Evolutionary conservation across 1,284 basidiomycete genomes (phyloP).

Genomic region (Ceraceosorus guamensis): DNA sequence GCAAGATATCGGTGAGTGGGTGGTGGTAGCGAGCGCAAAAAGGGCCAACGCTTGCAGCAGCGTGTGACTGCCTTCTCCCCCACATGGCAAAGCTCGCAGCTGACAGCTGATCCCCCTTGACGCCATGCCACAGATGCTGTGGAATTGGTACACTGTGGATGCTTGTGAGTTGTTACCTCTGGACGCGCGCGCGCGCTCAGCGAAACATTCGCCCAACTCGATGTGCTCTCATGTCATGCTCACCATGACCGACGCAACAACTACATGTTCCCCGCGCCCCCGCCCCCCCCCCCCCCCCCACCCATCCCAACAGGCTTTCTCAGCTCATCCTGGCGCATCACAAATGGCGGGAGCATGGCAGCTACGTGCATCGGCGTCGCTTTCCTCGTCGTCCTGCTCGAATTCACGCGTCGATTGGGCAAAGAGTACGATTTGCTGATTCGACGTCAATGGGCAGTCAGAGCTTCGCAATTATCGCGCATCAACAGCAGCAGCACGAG

Average conservation of each 20-base stretch:
- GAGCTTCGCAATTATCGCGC: constrained; percentile 14
- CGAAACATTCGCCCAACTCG: too few species aligned
- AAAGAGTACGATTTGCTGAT: constrained; percentile 38
- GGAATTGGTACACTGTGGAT: constrained; percentile 13
- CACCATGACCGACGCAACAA: too few species aligned
- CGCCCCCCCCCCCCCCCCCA: background rate
- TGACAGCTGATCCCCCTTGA: too few species aligned
- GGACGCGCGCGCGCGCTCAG: too few species aligned
- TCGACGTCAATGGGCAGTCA: too few species aligned
- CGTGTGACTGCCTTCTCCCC: too few species aligned
- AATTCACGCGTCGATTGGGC: constrained; percentile 29
- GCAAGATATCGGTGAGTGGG: constrained; percentile 9
- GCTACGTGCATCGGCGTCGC: constrained; percentile 41
- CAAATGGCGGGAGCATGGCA: constrained; percentile 24
- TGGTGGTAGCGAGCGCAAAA: too few species aligned
- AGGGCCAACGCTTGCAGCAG: too few species aligned
- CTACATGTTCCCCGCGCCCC: background rate
- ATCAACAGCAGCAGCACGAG: background rate
- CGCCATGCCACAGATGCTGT: constrained; percentile 8
- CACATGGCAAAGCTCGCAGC: too few species aligned
- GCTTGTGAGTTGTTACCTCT: constrained; percentile 12
- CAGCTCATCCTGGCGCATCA: constrained; percentile 34
- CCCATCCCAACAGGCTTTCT: constrained; percentile 18
- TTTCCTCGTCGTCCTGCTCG: constrained; percentile 34
- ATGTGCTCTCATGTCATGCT: too few species aligned